Conservation (phyloP, 2,329 filamentous ascomycete genomes). For the Ophiocordyceps camponoti-floridani region DNA sequence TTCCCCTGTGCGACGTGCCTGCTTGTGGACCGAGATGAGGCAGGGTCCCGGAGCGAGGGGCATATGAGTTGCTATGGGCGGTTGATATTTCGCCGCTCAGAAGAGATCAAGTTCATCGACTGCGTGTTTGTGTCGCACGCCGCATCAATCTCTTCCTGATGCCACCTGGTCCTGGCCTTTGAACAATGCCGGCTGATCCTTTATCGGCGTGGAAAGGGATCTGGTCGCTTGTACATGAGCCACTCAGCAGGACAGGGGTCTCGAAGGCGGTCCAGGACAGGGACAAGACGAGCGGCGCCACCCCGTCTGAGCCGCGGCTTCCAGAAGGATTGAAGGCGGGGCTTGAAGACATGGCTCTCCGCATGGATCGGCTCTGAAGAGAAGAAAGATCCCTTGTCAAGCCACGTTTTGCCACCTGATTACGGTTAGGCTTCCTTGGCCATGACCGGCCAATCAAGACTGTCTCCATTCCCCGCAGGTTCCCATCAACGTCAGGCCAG, state of each 20-base stretch:
- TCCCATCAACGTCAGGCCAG: neutral
- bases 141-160: neutral
- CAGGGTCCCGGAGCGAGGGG: conserved; percentile 4
- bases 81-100: conserved; percentile 1
- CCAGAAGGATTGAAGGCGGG: neutral
- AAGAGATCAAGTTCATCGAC: conserved; percentile 9
- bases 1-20: neutral
- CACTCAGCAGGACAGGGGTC: neutral
- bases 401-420: neutral
- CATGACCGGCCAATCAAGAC: neutral
- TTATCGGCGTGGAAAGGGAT: neutral
- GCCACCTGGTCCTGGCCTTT: neutral
- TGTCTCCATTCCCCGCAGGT: neutral
- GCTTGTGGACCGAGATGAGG: conserved; percentile 4
- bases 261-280: neutral
- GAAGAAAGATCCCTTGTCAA: neutral
- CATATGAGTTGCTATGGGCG: neutral
- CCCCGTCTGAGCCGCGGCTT: neutral
- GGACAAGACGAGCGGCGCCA: neutral
- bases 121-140: conserved; percentile 9
- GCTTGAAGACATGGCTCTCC: neutral
- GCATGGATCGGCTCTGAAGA: neutral
- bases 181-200: neutral
- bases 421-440: neutral
- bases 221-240: neutral